phyloP scores from a whole-genome alignment of 768 basidiomycete genomes.

The Leccinellum luteum region DNA sequence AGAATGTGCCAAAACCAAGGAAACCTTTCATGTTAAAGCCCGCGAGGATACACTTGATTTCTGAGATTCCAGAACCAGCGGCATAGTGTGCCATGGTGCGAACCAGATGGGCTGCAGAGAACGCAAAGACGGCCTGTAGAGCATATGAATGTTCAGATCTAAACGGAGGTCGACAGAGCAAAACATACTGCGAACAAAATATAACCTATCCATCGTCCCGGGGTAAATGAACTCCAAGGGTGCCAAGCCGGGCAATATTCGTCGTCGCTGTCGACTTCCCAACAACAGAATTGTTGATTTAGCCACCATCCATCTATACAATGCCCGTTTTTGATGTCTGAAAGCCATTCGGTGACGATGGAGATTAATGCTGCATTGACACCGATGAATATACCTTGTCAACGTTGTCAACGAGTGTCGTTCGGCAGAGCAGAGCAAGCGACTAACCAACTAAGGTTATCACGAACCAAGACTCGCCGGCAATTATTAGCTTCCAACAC shows the following conservation, averaged over 20 bases:
- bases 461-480: conserved; percentile 91
- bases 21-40: conserved; percentile 98
- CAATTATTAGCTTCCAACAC: conserved; percentile 54
- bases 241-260: conserved; percentile 91
- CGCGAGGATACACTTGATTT: conserved; percentile 96
- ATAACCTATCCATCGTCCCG: conserved; percentile 81
- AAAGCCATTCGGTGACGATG: conserved; percentile 95
- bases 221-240: conserved; percentile 73
- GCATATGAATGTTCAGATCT: conserved; percentile 2
- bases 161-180: conserved; percentile 30
- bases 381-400: conserved; percentile 83
- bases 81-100: conserved; percentile 89
- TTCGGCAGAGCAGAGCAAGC: neutral
- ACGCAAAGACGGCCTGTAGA: conserved; percentile 72
- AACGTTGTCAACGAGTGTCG: conserved; percentile 2
- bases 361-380: conserved; percentile 93
- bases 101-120: conserved; percentile 86
- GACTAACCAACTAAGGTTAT: conserved; percentile 83
- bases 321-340: conserved; percentile 97
- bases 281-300: conserved; percentile 97
- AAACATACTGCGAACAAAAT: conserved; percentile 82
- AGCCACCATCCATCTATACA: conserved; percentile 98
- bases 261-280: conserved; percentile 86
- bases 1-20: conserved; percentile 83
- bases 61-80: conserved; percentile 96